Percentiles rank a stretch among this genome's conserved stretches.
Conservation (phyloP, 345 rosid species). For the Erodium maritimum region DNA sequence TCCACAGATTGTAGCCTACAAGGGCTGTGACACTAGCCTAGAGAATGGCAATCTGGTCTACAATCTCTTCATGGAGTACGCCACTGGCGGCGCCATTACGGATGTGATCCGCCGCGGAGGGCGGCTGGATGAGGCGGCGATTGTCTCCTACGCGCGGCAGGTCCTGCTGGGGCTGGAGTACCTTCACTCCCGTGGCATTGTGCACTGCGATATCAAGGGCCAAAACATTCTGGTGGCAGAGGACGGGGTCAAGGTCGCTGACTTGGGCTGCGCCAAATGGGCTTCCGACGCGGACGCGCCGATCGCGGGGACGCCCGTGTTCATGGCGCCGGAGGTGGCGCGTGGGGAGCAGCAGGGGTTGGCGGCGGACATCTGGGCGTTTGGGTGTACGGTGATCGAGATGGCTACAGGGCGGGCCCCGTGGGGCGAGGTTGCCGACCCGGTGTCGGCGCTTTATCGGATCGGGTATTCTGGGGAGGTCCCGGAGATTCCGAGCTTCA, state of each 20-base stretch:
- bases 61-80: slow-evolving; percentile 63
- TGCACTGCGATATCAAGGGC: slow-evolving; percentile 70
- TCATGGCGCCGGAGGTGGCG: slow-evolving; percentile 67
- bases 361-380: slow-evolving; percentile 51
- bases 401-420: slow-evolving; percentile 44
- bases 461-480: slow-evolving; percentile 32
- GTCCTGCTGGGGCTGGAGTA: slow-evolving; percentile 39
- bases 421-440: slow-evolving; percentile 25
- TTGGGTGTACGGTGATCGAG: slow-evolving; percentile 48
- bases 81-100: slow-evolving; percentile 43
- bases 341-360: slow-evolving; percentile 41
- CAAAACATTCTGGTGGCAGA: slow-evolving; percentile 30
- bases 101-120: slow-evolving; percentile 37
- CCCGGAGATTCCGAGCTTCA: slow-evolving; percentile 30
- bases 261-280: slow-evolving; percentile 46
- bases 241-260: slow-evolving; percentile 41
- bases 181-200: slow-evolving; percentile 47
- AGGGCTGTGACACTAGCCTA: slow-evolving; percentile 38
- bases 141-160: slow-evolving; percentile 33
- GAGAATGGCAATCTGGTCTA: slow-evolving; percentile 39
- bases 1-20: slow-evolving; percentile 53
- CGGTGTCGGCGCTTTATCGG: slow-evolving; percentile 31
- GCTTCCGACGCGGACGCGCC: slow-evolving; percentile 7
- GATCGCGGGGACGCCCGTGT: slow-evolving; percentile 38
- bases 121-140: slow-evolving; percentile 22